Evolutionary conservation across 352 stramenopile genomes (phyloP), one percentile per base, ranked within the genome.

Genomic region (Phytopythium boreale): DNA sequence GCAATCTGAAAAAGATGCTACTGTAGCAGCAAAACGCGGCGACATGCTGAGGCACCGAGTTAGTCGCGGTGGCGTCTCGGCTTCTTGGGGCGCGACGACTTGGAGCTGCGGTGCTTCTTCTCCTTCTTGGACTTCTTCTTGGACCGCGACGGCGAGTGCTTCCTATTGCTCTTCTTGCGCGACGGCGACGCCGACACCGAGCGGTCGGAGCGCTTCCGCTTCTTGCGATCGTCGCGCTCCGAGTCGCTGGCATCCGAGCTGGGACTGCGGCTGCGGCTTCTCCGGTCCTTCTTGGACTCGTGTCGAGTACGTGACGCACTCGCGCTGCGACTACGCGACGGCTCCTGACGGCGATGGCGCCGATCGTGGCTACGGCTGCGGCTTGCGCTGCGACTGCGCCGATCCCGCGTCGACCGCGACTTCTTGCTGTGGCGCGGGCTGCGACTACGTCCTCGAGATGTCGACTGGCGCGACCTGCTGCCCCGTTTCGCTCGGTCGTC

Each of bases 41-140:
- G 2, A 11, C 47, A 2, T 36, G 12, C 11, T 22, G 4, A 1
- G 12, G 6, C 26, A 14, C 0, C 12, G 24, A 11, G 26, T 17
- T 22, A 39, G 53, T 53, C 29, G 24, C n/a, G 53, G 52, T 68
- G 66, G 53, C 56, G 65, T 5, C 53, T 60, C 50, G 72, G 67
- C 31, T 69, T 75, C 62, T 72, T 80, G 29, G 65, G 59, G 36
- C 75, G 53, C 2, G 52, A 61, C 24, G 72, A 69, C 22, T 71
- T 63, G 24, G 61, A 71, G 47, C 76, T 59, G 39, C 49, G 62
- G 56, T 76, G 72, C 2, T 76, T 69, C 56, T 77, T 77, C 22
- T 85, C 67, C 27, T 84, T 85, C 63, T 71, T 83, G 62, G 76
- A 63, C 49, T 76, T 77, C 52, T 86, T 76, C 1, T 73, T 80